A percentile compares a stretch with the other conserved stretches of the same genome.
Conservation (phyloP, 108 stramenopile species). For the Poteriospumella lacustris region DNA sequence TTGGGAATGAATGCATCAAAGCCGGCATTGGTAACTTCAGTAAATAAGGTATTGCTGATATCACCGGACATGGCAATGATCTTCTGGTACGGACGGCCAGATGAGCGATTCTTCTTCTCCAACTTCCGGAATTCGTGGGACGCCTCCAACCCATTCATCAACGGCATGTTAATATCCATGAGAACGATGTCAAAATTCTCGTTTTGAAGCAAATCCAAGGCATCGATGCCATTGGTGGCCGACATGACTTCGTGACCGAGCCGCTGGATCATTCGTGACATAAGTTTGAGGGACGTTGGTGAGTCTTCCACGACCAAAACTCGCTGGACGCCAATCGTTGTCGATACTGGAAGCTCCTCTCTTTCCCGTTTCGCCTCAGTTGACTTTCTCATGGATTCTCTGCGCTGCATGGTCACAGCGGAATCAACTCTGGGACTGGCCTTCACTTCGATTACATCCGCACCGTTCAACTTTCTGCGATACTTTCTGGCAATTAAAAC, state of each 20-base stretch:
- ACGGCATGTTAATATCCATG: conserved; percentile 28
- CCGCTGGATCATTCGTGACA: not conserved
- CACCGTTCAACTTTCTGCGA: not conserved
- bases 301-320: not conserved
- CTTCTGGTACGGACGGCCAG: too few species aligned
- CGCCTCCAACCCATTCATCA: conserved; percentile 16
- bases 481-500: not conserved
- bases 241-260: not conserved
- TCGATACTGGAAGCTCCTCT: not conserved
- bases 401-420: not conserved
- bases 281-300: not conserved
- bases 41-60: not conserved
- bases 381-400: not conserved
- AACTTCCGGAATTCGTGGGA: not conserved
- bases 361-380: not conserved
- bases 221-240: conserved; percentile 7
- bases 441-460: not conserved
- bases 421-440: not conserved
- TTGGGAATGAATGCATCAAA: conserved; percentile 22
- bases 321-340: not conserved
- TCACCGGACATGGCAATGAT: conserved; percentile 4
- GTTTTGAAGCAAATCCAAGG: not conserved
- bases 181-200: conserved; percentile 14
- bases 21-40: conserved; percentile 13
- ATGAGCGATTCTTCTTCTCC: not conserved